Evolutionary conservation across 2,329 filamentous ascomycete genomes (phyloP).

Genomic region (Fusarium oligoseptatum): DNA sequence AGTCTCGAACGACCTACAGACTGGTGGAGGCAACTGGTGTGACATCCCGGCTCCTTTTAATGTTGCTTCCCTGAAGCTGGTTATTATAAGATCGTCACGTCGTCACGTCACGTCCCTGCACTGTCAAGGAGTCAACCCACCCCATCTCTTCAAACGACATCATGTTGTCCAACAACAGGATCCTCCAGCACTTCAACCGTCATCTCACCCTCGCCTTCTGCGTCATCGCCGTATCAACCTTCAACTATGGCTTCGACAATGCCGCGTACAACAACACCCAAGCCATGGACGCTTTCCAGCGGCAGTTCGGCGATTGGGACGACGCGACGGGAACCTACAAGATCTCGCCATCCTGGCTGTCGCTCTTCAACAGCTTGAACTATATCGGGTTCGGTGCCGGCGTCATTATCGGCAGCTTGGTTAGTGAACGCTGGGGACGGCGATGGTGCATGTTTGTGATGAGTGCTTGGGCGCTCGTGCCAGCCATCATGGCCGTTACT

Average conservation of each 20-base stretch:
- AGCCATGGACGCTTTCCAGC: conserved; percentile 50
- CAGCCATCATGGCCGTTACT: conserved; percentile 16
- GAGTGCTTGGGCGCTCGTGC: conserved; percentile 47
- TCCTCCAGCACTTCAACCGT: conserved; percentile 17
- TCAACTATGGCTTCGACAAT: conserved; percentile 56
- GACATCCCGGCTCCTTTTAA: not conserved
- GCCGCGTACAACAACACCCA: conserved; percentile 49
- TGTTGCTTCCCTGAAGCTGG: not conserved
- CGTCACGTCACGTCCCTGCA: not conserved
- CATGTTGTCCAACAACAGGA: conserved; percentile 25
- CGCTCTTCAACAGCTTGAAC: not conserved
- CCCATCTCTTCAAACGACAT: not conserved
- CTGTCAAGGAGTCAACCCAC: not conserved
- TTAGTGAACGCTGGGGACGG: conserved; percentile 33
- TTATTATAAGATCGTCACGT: not conserved
- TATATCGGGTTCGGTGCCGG: not conserved
- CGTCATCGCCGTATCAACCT: conserved; percentile 50
- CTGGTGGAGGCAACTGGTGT: not conserved
- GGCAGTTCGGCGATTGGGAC: conserved; percentile 49
- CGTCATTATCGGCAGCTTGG: conserved; percentile 19
- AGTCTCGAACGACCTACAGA: not conserved
- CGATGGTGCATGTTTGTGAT: conserved; percentile 48
- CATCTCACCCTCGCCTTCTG: not conserved
- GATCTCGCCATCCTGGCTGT: not conserved
- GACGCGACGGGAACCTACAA: not conserved